Percentiles rank a stretch among this genome's conserved stretches.
Evolutionary conservation across 306 rosid species (phyloP).

Genomic region (Pterocarpus macrocarpus): DNA sequence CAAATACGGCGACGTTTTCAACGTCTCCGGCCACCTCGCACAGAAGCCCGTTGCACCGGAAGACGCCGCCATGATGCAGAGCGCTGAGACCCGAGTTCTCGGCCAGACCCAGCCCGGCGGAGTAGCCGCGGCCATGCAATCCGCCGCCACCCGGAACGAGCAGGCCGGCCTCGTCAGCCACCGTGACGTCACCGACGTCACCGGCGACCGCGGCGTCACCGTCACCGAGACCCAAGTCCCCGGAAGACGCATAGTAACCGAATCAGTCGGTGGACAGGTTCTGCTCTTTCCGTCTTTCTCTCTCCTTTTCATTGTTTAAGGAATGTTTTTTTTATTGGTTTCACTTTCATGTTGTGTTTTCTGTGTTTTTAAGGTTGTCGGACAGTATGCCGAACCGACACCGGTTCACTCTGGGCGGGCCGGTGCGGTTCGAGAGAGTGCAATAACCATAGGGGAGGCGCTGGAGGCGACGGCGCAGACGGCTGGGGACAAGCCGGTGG

Average conservation of each 20-base stretch:
- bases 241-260: slow-evolving; percentile 69
- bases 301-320: neutral
- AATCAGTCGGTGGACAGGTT: slow-evolving; percentile 80
- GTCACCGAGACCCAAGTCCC: slow-evolving; percentile 62
- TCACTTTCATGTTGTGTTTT: neutral
- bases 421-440: slow-evolving; percentile 31
- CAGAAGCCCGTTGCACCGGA: slow-evolving; percentile 65
- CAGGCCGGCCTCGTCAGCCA: slow-evolving; percentile 62
- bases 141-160: slow-evolving; percentile 72
- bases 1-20: slow-evolving; percentile 74
- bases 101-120: slow-evolving; percentile 72
- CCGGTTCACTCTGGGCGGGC: slow-evolving; percentile 18
- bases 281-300: neutral
- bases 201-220: slow-evolving; percentile 63
- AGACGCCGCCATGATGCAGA: slow-evolving; percentile 90
- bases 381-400: slow-evolving; percentile 55
- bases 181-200: slow-evolving; percentile 54
- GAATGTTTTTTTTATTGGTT: neutral
- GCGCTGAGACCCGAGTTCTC: slow-evolving; percentile 63
- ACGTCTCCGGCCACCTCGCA: slow-evolving; percentile 68
- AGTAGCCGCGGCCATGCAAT: slow-evolving; percentile 68
- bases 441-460: slow-evolving; percentile 81
- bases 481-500: slow-evolving; percentile 63
- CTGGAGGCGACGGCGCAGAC: slow-evolving; percentile 70
- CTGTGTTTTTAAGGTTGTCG: slow-evolving; percentile 61